Percentiles rank a stretch among this genome's conserved stretches.
Evolutionary conservation across 1,284 basidiomycete species (phyloP).

Genomic region (Ustilago bromivora): DNA sequence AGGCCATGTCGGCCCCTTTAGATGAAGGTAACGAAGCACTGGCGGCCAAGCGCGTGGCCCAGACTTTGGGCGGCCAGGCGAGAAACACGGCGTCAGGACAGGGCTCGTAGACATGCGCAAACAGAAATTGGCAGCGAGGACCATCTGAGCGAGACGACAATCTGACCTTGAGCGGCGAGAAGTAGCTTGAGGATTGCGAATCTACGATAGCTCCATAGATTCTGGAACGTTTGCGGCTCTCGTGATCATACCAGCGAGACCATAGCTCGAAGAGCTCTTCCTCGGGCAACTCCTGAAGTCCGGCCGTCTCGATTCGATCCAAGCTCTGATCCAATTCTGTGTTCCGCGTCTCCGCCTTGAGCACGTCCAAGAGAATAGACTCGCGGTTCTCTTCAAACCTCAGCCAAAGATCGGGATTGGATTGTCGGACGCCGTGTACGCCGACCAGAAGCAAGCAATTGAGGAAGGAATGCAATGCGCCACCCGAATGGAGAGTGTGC

Average conservation of each 20-base stretch:
- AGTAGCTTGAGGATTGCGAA: slow-evolving; percentile 39
- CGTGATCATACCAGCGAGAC: slow-evolving; percentile 40
- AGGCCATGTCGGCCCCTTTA: slow-evolving; percentile 20
- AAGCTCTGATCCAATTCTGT: slow-evolving; percentile 11
- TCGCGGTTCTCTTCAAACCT: slow-evolving; percentile 29
- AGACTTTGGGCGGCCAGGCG: slow-evolving; percentile 34
- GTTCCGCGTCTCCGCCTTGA: slow-evolving; percentile 19
- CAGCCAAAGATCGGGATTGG: slow-evolving; percentile 33
- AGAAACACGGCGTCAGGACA: slow-evolving; percentile 37
- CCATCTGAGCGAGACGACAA: slow-evolving; percentile 21
- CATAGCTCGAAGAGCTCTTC: slow-evolving; percentile 25
- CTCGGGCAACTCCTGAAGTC: slow-evolving; percentile 9
- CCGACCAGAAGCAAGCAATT: slow-evolving; percentile 37
- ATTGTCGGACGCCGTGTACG: slow-evolving; percentile 27
- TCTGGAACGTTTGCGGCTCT: slow-evolving; percentile 37
- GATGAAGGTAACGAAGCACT: slow-evolving; percentile 31
- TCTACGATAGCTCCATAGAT: slow-evolving; percentile 37
- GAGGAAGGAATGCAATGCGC: slow-evolving; percentile 24
- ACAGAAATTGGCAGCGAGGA: slow-evolving; percentile 42
- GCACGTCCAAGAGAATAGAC: slow-evolving; percentile 30
- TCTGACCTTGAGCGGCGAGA: slow-evolving; percentile 30
- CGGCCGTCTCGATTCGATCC: slow-evolving; percentile 26
- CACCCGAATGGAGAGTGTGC: slow-evolving; percentile 33
- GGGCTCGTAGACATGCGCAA: slow-evolving; percentile 42
- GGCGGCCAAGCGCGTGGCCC: slow-evolving; percentile 23